phyloP scores from a whole-genome alignment of 2,329 filamentous ascomycete species.

The Neonectria magnoliae region DNA sequence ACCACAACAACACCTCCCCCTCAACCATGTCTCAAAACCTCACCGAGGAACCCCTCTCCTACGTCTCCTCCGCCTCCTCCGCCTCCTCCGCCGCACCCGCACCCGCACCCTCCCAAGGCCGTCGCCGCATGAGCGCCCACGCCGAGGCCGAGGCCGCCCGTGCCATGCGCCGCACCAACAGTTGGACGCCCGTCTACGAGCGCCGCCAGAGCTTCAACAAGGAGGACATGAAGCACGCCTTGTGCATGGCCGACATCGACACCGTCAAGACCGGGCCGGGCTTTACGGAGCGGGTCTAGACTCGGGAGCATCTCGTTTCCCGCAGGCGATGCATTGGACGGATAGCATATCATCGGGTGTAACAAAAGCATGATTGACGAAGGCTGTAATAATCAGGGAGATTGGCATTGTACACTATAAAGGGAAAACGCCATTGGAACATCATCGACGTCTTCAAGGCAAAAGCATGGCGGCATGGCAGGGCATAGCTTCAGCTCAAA shows the following conservation, averaged over 20 bases:
- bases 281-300: conserved; percentile 53
- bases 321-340: no score
- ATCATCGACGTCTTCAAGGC: background rate
- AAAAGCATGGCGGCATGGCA: background rate
- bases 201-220: conserved; percentile 63
- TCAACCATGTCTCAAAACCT: background rate
- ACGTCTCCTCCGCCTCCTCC: conserved; percentile 1
- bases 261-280: conserved; percentile 51
- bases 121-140: conserved; percentile 27
- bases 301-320: no score
- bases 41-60: background rate
- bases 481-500: background rate
- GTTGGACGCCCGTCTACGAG: conserved; percentile 59
- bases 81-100: background rate
- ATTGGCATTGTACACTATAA: background rate
- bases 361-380: background rate
- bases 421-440: background rate
- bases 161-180: conserved; percentile 47
- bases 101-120: background rate
- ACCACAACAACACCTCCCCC: background rate
- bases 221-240: conserved; percentile 63
- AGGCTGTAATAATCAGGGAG: background rate
- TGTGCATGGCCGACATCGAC: conserved; percentile 58
- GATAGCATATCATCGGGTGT: background rate
- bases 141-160: conserved; percentile 44